Base-by-base conservation (phyloP, 306 rosid genomes). In the Citrullus amarus region DNA sequence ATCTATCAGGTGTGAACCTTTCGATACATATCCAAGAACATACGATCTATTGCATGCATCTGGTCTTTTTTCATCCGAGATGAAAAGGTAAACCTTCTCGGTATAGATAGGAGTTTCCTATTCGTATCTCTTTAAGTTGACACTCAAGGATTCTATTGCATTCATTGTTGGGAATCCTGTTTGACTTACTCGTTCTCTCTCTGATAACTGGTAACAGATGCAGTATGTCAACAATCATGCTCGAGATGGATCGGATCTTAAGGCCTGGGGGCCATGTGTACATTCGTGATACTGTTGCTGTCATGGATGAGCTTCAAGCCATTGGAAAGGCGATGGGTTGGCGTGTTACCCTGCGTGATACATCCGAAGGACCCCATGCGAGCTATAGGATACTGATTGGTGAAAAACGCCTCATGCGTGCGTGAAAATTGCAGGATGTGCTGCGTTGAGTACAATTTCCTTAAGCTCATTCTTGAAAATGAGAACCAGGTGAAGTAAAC, bases 1-100 rank as follows among this genome's bases (percentile, higher is more conserved):
- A 79, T 81, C 15, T 73, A 58, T 78, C 83, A 95, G 99, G 99
- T 95, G 99, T 39, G 99, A 95, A 80, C 86, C 99, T 53, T 92
- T 95, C 81, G 99, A 95, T 85, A 91, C 97, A 48, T 95, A 95
- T 81, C 99, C 99, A 8, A 91, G 99, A 85, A 95, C 99, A 20
- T 95, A 92, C 53, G 99, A 95, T 87, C 83, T 95, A 44, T 83
- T 95, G 85, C 97, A 95, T 86, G 99, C 98, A 8, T 88, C 96
- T 34, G 80, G 85, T 81, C 91, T 96, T 65, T 92, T 96, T 79
- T 89, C 97, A 38, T 46, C 86, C 13, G 98, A 92, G 89, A 86
- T 67, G 80, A 96, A 91, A 88, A 89, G 99, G 99, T 95, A 89
- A 14, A 6, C 57, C 6, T 46, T 1, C 25, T 46, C 6, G 6